Conservation (phyloP, 805 yeast species). For the Saccharomycopsis malanga region DNA sequence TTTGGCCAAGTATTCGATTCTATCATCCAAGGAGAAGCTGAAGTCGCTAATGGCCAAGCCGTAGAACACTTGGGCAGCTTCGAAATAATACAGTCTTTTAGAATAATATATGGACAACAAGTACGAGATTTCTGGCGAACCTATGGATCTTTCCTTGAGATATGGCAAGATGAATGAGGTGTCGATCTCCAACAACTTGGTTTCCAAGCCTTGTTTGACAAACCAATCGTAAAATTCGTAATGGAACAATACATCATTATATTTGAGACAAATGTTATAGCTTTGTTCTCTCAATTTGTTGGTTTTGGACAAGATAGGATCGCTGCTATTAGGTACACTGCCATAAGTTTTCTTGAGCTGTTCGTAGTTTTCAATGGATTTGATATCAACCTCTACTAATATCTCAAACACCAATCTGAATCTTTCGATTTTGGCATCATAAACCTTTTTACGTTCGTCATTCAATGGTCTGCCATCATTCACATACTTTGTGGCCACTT, state of each 20-base stretch:
- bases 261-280: slow-evolving; percentile 65
- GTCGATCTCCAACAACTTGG: slow-evolving; percentile 67
- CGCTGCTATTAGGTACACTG: slow-evolving; percentile 26
- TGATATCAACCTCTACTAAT: slow-evolving; percentile 61
- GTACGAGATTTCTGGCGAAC: slow-evolving; percentile 68
- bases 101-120: slow-evolving; percentile 86
- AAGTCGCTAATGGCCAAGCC: slow-evolving; percentile 70
- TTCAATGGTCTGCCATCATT: slow-evolving; percentile 43
- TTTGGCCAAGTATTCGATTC: slow-evolving; percentile 84
- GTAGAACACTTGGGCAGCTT: slow-evolving; percentile 79
- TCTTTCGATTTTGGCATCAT: slow-evolving; percentile 47
- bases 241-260: slow-evolving; percentile 81
- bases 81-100: slow-evolving; percentile 65
- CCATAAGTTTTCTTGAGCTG: slow-evolving; percentile 27
- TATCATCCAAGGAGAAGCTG: slow-evolving; percentile 54
- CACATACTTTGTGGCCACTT: slow-evolving; percentile 49
- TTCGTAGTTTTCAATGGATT: slow-evolving; percentile 36
- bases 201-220: slow-evolving; percentile 67
- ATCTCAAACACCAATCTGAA: slow-evolving; percentile 73
- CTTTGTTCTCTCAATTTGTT: slow-evolving; percentile 61
- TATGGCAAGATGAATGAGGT: slow-evolving; percentile 77
- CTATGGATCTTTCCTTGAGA: slow-evolving; percentile 57
- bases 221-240: slow-evolving; percentile 92
- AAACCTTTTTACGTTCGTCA: slow-evolving; percentile 46
- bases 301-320: slow-evolving; percentile 35